Evolutionary conservation across 306 rosid genomes (phyloP).

Genomic region (Quercus berberidifolia): DNA sequence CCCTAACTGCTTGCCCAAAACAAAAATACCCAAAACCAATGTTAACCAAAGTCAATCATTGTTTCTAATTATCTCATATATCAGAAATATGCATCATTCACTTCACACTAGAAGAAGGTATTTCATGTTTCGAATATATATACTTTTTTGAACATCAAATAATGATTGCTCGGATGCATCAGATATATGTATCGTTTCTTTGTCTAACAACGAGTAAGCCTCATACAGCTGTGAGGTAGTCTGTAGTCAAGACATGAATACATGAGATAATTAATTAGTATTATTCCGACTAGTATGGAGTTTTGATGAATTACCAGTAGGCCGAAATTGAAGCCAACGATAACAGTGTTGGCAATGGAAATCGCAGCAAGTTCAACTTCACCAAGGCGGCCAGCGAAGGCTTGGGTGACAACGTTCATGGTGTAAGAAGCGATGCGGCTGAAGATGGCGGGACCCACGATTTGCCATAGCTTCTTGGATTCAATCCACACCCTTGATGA

Average conservation of each 20-base stretch:
- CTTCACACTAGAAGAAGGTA: too few species aligned
- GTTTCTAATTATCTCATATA: too few species aligned
- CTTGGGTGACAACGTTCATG: constrained; percentile 75
- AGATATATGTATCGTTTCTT: too few species aligned
- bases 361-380: constrained; percentile 67
- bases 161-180: background rate
- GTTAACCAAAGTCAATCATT: background rate
- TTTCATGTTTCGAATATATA: too few species aligned
- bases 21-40: background rate
- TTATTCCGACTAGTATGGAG: background rate
- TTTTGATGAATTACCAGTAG: constrained; percentile 42
- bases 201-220: too few species aligned
- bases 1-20: constrained; percentile 23
- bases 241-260: background rate
- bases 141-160: too few species aligned
- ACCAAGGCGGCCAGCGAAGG: constrained; percentile 80
- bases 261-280: too few species aligned
- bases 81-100: too few species aligned
- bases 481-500: constrained; percentile 42
- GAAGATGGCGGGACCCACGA: constrained; percentile 76
- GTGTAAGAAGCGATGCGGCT: constrained; percentile 53
- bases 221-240: too few species aligned
- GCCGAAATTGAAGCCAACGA: constrained; percentile 84
- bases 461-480: constrained; percentile 59
- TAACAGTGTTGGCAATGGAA: constrained; percentile 68